Conservation (phyloP, 1,139 yeast species). For the Petasospora rhodanensis region DNA sequence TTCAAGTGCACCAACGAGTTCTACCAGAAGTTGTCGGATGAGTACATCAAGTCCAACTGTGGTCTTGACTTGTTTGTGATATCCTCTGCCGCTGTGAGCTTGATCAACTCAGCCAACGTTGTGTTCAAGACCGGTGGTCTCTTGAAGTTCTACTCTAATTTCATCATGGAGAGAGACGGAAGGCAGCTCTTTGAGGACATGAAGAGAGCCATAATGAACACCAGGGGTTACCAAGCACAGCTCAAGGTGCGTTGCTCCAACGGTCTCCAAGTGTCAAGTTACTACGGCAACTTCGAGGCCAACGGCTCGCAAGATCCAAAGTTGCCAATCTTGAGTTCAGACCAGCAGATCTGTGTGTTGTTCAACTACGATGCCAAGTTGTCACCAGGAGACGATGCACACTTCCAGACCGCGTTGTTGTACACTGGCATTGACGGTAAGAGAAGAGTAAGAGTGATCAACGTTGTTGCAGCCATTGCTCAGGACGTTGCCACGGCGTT, state of each 20-base stretch:
- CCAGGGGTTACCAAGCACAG: slow-evolving; percentile 73
- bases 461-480: slow-evolving; percentile 76
- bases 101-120: slow-evolving; percentile 69
- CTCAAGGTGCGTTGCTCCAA: slow-evolving; percentile 83
- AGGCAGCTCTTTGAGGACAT: slow-evolving; percentile 59
- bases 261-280: slow-evolving; percentile 80
- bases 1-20: slow-evolving; percentile 59
- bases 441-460: slow-evolving; percentile 80
- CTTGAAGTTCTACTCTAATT: slow-evolving; percentile 61
- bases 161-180: slow-evolving; percentile 68
- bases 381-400: slow-evolving; percentile 69
- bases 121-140: slow-evolving; percentile 72
- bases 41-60: slow-evolving; percentile 53
- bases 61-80: slow-evolving; percentile 78
- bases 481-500: slow-evolving; percentile 71
- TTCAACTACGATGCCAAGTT: slow-evolving; percentile 77
- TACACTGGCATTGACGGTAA: slow-evolving; percentile 76
- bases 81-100: slow-evolving; percentile 61
- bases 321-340: slow-evolving; percentile 62
- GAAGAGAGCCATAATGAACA: slow-evolving; percentile 40
- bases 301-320: slow-evolving; percentile 49
- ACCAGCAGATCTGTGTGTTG: slow-evolving; percentile 67
- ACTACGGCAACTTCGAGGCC: slow-evolving; percentile 52
- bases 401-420: slow-evolving; percentile 85
- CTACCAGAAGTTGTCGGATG: slow-evolving; percentile 57